A percentile compares a stretch with the other conserved stretches of the same genome.
These are phyloP conservation scores for Aquilaria sinensis DNA, from an alignment of 345 rosid genomes.

Conservation along the genomic window DNA sequence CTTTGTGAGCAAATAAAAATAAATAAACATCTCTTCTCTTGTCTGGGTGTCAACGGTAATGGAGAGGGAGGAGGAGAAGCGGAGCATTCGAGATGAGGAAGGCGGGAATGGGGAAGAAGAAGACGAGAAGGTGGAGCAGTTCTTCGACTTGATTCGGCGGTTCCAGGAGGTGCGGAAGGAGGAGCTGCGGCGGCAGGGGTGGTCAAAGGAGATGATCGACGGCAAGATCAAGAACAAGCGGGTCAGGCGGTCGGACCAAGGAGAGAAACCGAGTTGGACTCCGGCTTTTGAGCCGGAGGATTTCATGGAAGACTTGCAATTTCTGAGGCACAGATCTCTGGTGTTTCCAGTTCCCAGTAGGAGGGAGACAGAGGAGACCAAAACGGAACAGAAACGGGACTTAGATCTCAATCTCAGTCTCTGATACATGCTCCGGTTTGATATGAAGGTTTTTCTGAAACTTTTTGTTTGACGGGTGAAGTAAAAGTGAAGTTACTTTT, in stretches of 20 bases:
- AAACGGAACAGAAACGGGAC: background rate
- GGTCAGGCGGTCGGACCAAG: background rate
- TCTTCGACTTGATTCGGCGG: conserved; percentile 8
- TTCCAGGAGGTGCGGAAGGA: conserved; percentile 10
- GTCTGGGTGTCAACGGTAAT: background rate
- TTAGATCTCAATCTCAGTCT: conserved; percentile 12
- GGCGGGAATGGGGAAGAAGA: conserved; percentile 10
- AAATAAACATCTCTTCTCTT: no score
- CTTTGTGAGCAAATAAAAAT: no score
- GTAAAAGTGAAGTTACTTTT: no score
- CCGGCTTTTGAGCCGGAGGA: background rate
- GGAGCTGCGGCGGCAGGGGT: conserved; percentile 3
- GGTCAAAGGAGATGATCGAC: background rate
- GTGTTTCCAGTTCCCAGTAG: conserved; percentile 6
- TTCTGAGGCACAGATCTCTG: conserved; percentile 1
- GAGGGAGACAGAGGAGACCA: background rate
- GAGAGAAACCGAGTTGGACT: conserved; percentile 12
- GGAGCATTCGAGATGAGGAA: background rate
- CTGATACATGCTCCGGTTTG: background rate
- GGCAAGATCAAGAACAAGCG: background rate
- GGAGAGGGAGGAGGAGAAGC: conserved; percentile 5
- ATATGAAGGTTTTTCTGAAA: no score
- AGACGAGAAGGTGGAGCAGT: conserved; percentile 20
- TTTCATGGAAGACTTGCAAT: conserved; percentile 1
- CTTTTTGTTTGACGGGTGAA: no score